phyloP scores from a whole-genome alignment of 345 rosid species.

The Orychophragmus violaceus region DNA sequence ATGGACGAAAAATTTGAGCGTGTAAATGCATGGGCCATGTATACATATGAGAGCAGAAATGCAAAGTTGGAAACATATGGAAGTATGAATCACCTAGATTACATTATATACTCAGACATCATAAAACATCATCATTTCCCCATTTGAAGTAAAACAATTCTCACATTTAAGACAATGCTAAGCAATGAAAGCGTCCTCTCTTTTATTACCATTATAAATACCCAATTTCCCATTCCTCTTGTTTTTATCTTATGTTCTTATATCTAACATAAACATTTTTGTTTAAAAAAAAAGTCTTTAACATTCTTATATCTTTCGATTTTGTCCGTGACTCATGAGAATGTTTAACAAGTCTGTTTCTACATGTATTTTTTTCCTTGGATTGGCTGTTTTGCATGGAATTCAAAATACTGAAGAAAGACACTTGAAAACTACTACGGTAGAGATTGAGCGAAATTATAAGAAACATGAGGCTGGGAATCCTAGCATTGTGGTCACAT shows the following conservation, averaged over 20 bases:
- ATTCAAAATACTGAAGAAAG: constrained; percentile 14
- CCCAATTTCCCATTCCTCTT: neutral
- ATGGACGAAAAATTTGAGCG: neutral
- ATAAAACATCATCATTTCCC: constrained; percentile 30
- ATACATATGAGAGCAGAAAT: constrained; percentile 19
- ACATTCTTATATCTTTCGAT: neutral
- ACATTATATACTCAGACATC: constrained; percentile 30
- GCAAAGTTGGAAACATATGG: constrained; percentile 31
- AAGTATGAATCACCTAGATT: constrained; percentile 33
- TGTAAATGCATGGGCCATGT: constrained; percentile 31
- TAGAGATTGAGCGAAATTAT: neutral
- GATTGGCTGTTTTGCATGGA: constrained; percentile 19
- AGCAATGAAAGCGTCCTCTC: neutral
- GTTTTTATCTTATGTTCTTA: constrained; percentile 2
- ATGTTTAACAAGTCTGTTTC: constrained; percentile 20
- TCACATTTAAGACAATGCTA: constrained; percentile 2
- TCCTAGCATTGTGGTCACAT: neutral
- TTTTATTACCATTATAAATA: constrained; percentile 16
- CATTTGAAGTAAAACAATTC: constrained; percentile 17
- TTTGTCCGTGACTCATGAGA: neutral
- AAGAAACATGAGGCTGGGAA: neutral
- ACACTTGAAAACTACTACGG: constrained; percentile 1
- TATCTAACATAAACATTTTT: neutral
- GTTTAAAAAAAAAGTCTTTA: too few species aligned
- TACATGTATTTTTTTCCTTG: constrained; percentile 2